Evolutionary conservation across 306 rosid species (phyloP).

Genomic region (Cucurbita moschata): DNA sequence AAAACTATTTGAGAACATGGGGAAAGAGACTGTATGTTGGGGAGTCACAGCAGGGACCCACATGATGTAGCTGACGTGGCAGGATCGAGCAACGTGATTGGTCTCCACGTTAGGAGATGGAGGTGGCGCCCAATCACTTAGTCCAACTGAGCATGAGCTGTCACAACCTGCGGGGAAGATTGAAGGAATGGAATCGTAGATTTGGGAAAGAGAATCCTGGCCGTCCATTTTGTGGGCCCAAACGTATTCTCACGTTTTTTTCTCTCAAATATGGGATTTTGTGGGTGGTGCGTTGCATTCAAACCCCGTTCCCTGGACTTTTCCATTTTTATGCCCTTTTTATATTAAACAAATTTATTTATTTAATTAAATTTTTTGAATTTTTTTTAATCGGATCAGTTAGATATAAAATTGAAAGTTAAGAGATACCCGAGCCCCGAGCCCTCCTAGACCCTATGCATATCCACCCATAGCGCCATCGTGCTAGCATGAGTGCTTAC

Average conservation of each 20-base stretch:
- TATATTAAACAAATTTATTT: neutral
- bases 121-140: constrained; percentile 18
- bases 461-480: too few species aligned
- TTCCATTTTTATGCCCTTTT: neutral
- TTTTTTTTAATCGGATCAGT: too few species aligned
- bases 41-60: constrained; percentile 10
- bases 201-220: neutral
- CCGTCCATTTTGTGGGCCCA: constrained; percentile 14
- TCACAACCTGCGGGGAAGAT: constrained; percentile 34
- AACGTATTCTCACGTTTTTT: constrained; percentile 19
- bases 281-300: constrained; percentile 38
- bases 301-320: constrained; percentile 5
- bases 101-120: constrained; percentile 32
- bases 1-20: constrained; percentile 32
- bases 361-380: too few species aligned
- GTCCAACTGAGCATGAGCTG: constrained; percentile 58
- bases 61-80: constrained; percentile 31
- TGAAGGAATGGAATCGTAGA: constrained; percentile 6
- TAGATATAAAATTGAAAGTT: too few species aligned
- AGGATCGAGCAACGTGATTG: constrained; percentile 43
- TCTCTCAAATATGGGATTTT: constrained; percentile 26
- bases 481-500: too few species aligned
- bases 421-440: too few species aligned
- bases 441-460: too few species aligned
- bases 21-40: constrained; percentile 10